Evolutionary conservation across 768 basidiomycete species (phyloP), one percentile per base, ranked within the genome.

Genomic region (Phaeolepiota aurea): DNA sequence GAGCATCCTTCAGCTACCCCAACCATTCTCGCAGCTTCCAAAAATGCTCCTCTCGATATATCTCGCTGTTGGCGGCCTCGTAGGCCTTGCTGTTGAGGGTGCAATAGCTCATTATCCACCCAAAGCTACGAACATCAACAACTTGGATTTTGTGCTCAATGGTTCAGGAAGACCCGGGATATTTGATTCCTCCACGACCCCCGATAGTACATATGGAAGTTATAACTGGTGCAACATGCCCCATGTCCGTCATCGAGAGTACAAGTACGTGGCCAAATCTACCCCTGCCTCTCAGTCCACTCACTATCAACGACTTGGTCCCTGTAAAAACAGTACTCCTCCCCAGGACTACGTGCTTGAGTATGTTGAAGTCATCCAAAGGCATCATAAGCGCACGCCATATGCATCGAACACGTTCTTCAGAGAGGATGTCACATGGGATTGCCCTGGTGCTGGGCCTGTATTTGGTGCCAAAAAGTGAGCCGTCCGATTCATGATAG

Each of bases 161-260:
- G 69, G 69, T 5, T 55, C 59, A 7, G 70, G 66, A 7, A 58
- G 67, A n/a, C 67, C 69, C 15, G 72, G 72, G 3, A 70, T 72
- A 2, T 72, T 61, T 50, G 61, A 55, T 43, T 69, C 65, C 0
- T 72, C 71, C 0, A 48, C 41, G 4, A 65, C 63, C 5, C 64
- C 70, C 1, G 49, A 65, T 25, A 40, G 56, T 2, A 45, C 46
- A 5, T 74, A 74, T 57, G 72, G 71, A 0, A 54, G 51, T 14
- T 74, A 71, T 42, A 72, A 72, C 44, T 72, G 71, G 71, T 74
- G 73, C 38, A 74, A 72, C 45, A 74, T 75, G 73, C 72, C 73
- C 2, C 73, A 74, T 56, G 70, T 69, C 1, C 55, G 71, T 40
- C 36, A 40, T 18, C 54, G 46, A 42, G 71, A 72, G 49, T 74